Evolutionary conservation across 177 flowering plant species (phyloP), one percentile per base, ranked within the genome.

Genomic region (Tripterygium wilfordii): DNA sequence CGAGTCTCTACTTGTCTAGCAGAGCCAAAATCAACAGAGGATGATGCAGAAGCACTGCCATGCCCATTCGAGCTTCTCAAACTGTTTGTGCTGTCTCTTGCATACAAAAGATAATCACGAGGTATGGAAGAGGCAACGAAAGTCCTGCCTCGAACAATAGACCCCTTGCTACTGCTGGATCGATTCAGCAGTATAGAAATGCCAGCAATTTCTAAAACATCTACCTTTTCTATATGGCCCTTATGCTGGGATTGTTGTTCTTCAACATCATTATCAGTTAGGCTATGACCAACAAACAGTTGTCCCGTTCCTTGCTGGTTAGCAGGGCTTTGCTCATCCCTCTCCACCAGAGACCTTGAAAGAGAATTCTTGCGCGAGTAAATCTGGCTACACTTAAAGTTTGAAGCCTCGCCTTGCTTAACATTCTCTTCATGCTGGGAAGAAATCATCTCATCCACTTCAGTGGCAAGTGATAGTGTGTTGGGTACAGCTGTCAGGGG

Each of bases 121-220:
- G 80, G 49, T 31, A 73, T 69, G 50, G 61, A 68, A 30, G 72
- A 53, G 22, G 89, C 87, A 17, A 74, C 62, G 48, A 78, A 73
- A 35, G 70, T 49, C 72, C 85, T 78, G 26, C 80, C 83, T 59
- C 76, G 96, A 57, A 83, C 61, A 60, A 86, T 65, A 60, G 69
- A 80, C 56, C 91, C 83, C 59, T 78, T 84, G 47, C 66, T 63
- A 63, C 96, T 92, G 62, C 76, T 72, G 55, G 96, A 82, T 61
- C 81, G 68, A 42, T 75, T 82, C 56, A 92, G 45, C 44, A 77
- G 74, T 47, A 92, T 25, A 33, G 95, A 79, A 53, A 80, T 84
- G 32, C 96, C 96, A 3, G 82, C 66, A 58, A 71, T 85, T 65
- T 70, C 91, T 51, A 79, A 61, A 51, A 56, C 59, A 53, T 74